A percentile compares a stretch with the other conserved stretches of the same genome.
Evolutionary conservation across 2,329 filamentous ascomycete species (phyloP).

Genomic region (Pseudogymnoascus sp.): DNA sequence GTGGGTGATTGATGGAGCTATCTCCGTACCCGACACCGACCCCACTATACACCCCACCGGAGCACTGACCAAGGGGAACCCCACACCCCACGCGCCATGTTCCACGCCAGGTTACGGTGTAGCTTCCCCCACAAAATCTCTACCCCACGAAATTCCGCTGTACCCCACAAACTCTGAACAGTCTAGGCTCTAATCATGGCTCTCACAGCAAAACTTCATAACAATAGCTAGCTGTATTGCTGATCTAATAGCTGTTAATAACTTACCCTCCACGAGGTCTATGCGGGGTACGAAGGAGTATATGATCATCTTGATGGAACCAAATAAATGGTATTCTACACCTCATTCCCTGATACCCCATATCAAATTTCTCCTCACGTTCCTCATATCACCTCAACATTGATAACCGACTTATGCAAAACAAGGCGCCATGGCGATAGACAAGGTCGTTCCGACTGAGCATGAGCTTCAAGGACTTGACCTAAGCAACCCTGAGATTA

Average conservation of each 20-base stretch:
- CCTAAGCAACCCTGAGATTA: slow-evolving; percentile 9
- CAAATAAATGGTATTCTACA: background rate
- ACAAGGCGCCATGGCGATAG: slow-evolving; percentile 2
- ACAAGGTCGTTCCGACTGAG: slow-evolving; percentile 14
- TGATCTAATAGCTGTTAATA: background rate
- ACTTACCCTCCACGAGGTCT: background rate
- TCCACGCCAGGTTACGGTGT: background rate
- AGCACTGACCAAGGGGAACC: background rate
- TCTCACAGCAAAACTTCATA: background rate
- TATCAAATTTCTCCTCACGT: background rate
- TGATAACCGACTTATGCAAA: background rate
- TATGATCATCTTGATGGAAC: slow-evolving; percentile 14
- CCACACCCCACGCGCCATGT: background rate
- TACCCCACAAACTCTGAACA: slow-evolving; percentile 1
- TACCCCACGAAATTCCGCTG: background rate
- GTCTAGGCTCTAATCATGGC: background rate
- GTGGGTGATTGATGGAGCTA: background rate
- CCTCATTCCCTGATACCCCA: background rate
- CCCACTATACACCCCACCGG: background rate
- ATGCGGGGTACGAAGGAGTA: slow-evolving; percentile 9
- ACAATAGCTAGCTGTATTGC: background rate
- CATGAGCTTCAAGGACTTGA: slow-evolving; percentile 13
- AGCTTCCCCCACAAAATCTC: background rate
- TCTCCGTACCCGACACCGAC: background rate
- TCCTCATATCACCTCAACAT: background rate